Evolutionary conservation across 1,139 yeast genomes (phyloP), one percentile per base, ranked within the genome.

Genomic region (Kluyveromyces sp.): DNA sequence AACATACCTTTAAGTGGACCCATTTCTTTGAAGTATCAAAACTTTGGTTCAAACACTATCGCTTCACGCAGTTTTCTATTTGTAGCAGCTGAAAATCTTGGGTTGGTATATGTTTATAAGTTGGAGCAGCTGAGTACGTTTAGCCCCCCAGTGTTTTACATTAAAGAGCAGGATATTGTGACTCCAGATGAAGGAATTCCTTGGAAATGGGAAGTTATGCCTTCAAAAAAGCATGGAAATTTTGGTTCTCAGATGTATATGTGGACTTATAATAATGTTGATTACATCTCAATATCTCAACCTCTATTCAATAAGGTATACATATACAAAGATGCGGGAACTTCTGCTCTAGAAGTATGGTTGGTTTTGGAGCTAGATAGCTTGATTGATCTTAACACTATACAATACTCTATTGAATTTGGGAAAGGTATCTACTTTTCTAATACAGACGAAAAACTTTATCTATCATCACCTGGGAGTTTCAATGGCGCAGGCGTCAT

Each of bases 401-500:
- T 61, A 4, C 54, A 63, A 38, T 54, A 60, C 31, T 55, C 63
- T 28, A 65, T 71, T 47, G 77, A 75, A 2, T 57, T 58, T 32
- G 59, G 60, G 1, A 68, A 67, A 1, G 54, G 56, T 1, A 44
- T 64, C 2, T 55, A 53, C 25, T 57, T 51, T 33, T 49, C 48
- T 37, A 30, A 21, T 3, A 31, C 32, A 21, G 52, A 51, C 7
- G 55, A 57, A 7, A 46, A 45, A 1, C 48, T 72, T 15, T 66
- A 56, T 42, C 53, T 72, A 1, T 61, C 71, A 1, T 70, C 77
- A 0, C 74, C 76, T 1, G 69, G 67, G 44, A 66, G 68, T 36
- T 60, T 61, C 25, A 64, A 61, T 4, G 68, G 67, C 33, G 46
- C 45, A 31, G 81, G 83, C 3, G 70, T 71, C 1, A 60, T 78